Evolutionary conservation across 2,329 filamentous ascomycete genomes (phyloP).

Genomic region (Tolypocladium tropicale): DNA sequence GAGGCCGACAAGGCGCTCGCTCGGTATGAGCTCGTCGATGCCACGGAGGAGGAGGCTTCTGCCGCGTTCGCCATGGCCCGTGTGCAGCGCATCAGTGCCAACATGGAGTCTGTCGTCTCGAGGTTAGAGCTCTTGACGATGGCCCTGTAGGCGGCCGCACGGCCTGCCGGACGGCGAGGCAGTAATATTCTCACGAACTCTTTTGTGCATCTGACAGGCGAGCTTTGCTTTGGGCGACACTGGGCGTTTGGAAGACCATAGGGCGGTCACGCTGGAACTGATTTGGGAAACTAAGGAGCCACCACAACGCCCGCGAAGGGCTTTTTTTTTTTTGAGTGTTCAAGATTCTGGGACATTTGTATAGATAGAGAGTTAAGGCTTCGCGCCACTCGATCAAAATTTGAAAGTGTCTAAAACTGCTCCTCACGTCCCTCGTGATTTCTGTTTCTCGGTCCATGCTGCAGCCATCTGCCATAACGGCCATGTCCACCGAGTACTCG

Average conservation of each 20-base stretch:
- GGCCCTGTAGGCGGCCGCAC: slow-evolving; percentile 15
- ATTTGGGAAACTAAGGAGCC: not conserved
- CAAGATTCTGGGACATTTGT: not conserved
- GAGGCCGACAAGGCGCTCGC: slow-evolving; percentile 53
- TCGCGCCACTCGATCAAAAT: slow-evolving; percentile 1
- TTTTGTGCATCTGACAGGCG: slow-evolving; percentile 1
- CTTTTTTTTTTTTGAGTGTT: no score
- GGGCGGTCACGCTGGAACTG: not conserved
- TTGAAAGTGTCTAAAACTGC: not conserved
- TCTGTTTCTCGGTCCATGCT: not conserved
- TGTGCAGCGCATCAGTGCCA: slow-evolving; percentile 37
- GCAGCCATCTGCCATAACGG: not conserved
- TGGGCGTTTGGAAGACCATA: slow-evolving; percentile 4
- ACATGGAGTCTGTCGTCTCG: slow-evolving; percentile 22
- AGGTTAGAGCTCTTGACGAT: slow-evolving; percentile 26
- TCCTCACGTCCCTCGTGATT: not conserved
- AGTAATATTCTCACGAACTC: not conserved
- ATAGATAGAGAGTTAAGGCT: slow-evolving; percentile 6
- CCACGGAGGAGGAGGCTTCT: slow-evolving; percentile 35
- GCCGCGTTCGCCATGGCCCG: slow-evolving; percentile 36
- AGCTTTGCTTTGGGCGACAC: not conserved
- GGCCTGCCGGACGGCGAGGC: not conserved
- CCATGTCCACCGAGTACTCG: not conserved
- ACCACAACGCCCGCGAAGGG: slow-evolving; percentile 1
- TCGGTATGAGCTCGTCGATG: slow-evolving; percentile 55